Base-by-base conservation (phyloP, 306 rosid genomes). In the Pterocarpus santalinus region DNA sequence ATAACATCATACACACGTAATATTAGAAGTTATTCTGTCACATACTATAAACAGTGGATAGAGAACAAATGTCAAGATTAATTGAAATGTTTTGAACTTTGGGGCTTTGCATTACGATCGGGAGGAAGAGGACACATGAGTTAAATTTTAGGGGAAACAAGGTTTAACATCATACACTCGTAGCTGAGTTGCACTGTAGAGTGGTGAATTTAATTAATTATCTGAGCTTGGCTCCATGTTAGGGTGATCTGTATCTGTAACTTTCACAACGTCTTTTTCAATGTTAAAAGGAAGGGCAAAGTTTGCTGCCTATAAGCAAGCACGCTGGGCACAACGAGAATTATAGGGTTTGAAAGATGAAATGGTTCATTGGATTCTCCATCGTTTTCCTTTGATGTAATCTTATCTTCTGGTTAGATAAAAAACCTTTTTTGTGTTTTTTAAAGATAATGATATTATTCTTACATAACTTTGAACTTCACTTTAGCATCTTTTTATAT, bases 1-100 rank as follows among this genome's bases (percentile, higher is more conserved):
- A 34, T 61, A 61, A 70, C 83, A 47, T 79, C 78, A 79, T 22
- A 2, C 70, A 60, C 44, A 55, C 63, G 53, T 60, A 61, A 79
- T 70, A 34, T 70, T 60, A 7, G 46, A 34, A 69, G 17, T 58
- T 39, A 44, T 15, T 66, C 47, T 30, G 7, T 52, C 44, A 11
- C 64, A 11, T 12, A 41, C 57, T 9, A 46, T 43, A 47, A 5
- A 28, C 52, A 69, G 51, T 16, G 46, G 55, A 8, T 67, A 38
- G 47, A 62, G 32, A 49, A 7, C 49, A 30, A 56, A 52, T 55
- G 16, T 33, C 22, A 63, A 63, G 43, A 63, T 34, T 7, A 5
- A 28, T 57, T 62, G 39, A 33, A 60, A 8, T 38, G 36, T 2
- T 10, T 28, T 28, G n/a, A 30, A 7, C 13, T 30, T 30, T 60